Percentiles rank a stretch among this genome's conserved stretches.
phyloP scores from a whole-genome alignment of 768 basidiomycete species.

The Podaxis sp. region DNA sequence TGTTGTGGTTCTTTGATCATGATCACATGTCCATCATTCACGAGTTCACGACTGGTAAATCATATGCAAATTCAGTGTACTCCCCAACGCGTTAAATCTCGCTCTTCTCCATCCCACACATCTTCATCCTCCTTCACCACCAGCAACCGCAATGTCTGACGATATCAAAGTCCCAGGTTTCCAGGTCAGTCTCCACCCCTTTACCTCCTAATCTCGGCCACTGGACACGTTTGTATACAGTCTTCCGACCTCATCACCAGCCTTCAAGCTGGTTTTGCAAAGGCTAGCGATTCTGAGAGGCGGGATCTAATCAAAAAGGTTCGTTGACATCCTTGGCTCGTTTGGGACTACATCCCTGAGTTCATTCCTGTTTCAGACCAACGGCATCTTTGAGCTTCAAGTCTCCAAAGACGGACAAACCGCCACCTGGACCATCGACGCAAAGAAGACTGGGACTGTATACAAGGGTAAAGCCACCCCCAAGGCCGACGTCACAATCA shows the following conservation, averaged over 20 bases:
- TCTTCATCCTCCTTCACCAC: conserved; percentile 1
- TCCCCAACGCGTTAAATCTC: neutral
- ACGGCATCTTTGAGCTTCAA: conserved; percentile 83
- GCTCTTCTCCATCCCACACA: neutral
- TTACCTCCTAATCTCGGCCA: neutral
- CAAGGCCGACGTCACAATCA: conserved; percentile 81
- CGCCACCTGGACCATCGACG: conserved; percentile 86
- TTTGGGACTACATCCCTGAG: neutral
- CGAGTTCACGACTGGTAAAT: neutral
- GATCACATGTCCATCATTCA: neutral
- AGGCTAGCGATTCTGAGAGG: conserved; percentile 58
- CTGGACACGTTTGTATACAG: conserved; percentile 28
- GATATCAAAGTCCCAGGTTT: conserved; percentile 73
- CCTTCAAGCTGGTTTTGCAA: conserved; percentile 48
- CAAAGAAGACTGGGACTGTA: conserved; percentile 79
- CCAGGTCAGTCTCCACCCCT: conserved; percentile 40
- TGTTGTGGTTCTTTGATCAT: neutral
- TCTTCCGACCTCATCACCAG: conserved; percentile 60
- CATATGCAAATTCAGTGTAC: neutral
- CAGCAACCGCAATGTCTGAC: conserved; percentile 47
- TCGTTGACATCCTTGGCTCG: conserved; percentile 2
- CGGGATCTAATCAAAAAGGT: conserved; percentile 75
- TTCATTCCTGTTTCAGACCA: conserved; percentile 48
- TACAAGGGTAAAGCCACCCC: conserved; percentile 69
- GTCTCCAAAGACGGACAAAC: conserved; percentile 70